Conservation (phyloP, 2,329 filamentous ascomycete species). For the Aspergillus tanneri region DNA sequence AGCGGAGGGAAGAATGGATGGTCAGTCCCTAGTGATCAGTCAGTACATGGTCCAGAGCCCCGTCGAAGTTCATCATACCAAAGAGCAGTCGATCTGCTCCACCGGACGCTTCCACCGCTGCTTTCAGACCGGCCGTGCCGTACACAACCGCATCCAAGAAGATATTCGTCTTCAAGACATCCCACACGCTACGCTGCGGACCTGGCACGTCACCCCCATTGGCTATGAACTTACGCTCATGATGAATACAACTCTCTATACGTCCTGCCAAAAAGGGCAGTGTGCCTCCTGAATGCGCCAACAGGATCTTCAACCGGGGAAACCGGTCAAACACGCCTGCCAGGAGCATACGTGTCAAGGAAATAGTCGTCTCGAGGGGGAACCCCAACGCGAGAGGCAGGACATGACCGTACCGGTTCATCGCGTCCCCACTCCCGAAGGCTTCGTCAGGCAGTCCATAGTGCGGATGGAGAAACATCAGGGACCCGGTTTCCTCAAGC, state of each 20-base stretch:
- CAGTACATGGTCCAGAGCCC: not conserved
- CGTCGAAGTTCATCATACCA: conserved; percentile 23
- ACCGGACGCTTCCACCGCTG: conserved; percentile 71
- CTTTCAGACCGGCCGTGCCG: conserved; percentile 60
- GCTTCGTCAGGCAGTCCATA: conserved; percentile 81
- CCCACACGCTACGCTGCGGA: conserved; percentile 61
- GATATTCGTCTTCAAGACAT: conserved; percentile 70
- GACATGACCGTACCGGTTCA: conserved; percentile 78
- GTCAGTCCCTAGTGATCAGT: conserved; percentile 38
- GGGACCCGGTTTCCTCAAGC: conserved; percentile 62
- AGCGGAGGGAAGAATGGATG: conserved; percentile 49
- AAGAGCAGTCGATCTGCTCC: conserved; percentile 44
- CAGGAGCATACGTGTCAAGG: conserved; percentile 83
- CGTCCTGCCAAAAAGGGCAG: conserved; percentile 84
- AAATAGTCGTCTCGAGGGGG: conserved; percentile 89
- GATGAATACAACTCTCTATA: conserved; percentile 81
- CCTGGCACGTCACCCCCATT: conserved; percentile 62
- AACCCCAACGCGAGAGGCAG: conserved; percentile 83
- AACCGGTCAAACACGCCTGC: conserved; percentile 80
- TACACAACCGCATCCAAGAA: conserved; percentile 72
- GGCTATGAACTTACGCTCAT: conserved; percentile 72
- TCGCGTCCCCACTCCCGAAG: conserved; percentile 72
- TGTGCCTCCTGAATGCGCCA: conserved; percentile 87
- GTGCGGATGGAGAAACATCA: conserved; percentile 86
- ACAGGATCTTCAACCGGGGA: conserved; percentile 66